Base-by-base conservation (phyloP, 2,329 filamentous ascomycete genomes). In the Cytospora paraplurivora region DNA sequence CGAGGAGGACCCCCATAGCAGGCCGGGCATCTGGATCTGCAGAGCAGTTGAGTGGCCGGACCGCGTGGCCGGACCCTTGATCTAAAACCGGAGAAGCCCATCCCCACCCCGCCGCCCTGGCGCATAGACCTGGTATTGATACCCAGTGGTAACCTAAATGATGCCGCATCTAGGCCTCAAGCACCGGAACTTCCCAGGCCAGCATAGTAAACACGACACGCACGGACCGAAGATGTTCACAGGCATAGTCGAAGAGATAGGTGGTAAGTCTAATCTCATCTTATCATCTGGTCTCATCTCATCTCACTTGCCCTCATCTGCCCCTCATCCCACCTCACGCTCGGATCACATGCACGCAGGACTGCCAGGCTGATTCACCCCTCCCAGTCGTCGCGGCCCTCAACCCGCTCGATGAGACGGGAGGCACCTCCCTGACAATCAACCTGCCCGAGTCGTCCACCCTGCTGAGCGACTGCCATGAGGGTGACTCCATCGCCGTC, bases 401-500 rank as follows among this genome's bases (percentile, higher is more conserved):
- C 72, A 88, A 93, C 78, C 81, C 85, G 71, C 87, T 92, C 77
- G 92, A 96, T 77, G 85, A 88, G 74, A 90, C 91, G 65, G 91
- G 91, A 74, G 94, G 95, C 72, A 97, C 93, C 58, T 95, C 92
- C 51, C 83, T 98, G 72, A 97, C 92, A 68, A 95, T 99, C 76
- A 84, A 86, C 69, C 83, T 93, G 69, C 80, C 82, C 13, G 79
- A 84, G 10, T 79, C 79, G 68, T 88, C 89, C 64, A 80, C 82
- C n/a, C 91, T 99, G 65, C 88, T 99, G 69, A 82, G 81, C 41
- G 95, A 97, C 76, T 90, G 86, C 68, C 88, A 93, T 70, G 82
- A 96, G 32, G 95, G 95, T 69, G 95, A 99, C 82, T 96, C 91
- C 74, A 98, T 99, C 76, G 87, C 89, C 74, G 85, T 99, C 75